Percentiles rank a stretch among this genome's conserved stretches.
phyloP scores from a whole-genome alignment of 495 filamentous ascomycete species.

The Haplographium delicatum region DNA sequence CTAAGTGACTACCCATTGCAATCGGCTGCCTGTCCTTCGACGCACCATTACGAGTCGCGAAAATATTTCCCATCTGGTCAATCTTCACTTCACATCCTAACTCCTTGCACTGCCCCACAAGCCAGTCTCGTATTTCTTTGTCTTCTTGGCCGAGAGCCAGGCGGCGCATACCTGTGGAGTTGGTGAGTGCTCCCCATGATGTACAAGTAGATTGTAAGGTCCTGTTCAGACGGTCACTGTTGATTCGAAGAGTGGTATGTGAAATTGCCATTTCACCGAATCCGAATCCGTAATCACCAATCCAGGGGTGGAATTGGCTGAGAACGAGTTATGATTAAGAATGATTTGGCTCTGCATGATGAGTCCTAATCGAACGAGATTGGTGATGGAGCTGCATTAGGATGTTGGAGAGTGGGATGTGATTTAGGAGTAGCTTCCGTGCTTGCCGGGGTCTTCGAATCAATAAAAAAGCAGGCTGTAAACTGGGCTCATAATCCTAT shows the following conservation, averaged over 20 bases:
- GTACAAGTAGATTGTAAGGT: conserved; percentile 61
- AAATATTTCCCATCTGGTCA: conserved; percentile 60
- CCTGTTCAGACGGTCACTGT: conserved; percentile 51
- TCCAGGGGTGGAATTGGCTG: too few species aligned
- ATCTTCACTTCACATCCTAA: conserved; percentile 53
- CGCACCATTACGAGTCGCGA: conserved; percentile 59
- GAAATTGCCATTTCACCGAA: too few species aligned
- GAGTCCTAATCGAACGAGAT: too few species aligned
- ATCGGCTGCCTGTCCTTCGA: conserved; percentile 37
- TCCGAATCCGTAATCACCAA: too few species aligned
- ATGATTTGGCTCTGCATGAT: too few species aligned
- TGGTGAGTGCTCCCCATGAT: conserved; percentile 30
- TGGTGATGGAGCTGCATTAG: too few species aligned
- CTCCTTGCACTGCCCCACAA: conserved; percentile 53
- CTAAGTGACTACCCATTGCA: conserved; percentile 67
- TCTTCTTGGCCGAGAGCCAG: conserved; percentile 66
- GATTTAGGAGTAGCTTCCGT: too few species aligned
- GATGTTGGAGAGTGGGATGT: too few species aligned
- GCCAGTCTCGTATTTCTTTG: conserved; percentile 69
- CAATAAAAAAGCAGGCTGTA: too few species aligned
- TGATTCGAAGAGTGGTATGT: conserved; percentile 51
- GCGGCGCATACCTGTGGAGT: conserved; percentile 28
- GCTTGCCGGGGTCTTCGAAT: too few species aligned
- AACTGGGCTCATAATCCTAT: too few species aligned
- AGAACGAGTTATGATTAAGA: too few species aligned